Conservation (phyloP, 345 rosid genomes). For the Eucalyptus pauciflora region DNA sequence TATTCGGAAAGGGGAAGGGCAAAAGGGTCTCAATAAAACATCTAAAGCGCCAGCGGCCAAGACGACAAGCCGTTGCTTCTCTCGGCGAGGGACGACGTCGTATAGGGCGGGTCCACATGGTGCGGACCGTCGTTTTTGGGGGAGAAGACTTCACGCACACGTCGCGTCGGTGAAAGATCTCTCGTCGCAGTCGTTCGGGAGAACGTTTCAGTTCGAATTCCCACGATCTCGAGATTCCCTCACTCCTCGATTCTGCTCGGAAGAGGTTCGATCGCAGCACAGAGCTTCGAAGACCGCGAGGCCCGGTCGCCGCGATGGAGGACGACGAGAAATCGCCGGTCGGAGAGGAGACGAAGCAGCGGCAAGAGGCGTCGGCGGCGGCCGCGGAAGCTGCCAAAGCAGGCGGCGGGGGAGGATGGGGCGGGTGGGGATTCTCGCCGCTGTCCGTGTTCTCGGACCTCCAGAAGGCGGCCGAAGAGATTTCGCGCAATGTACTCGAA, state of each 20-base stretch:
- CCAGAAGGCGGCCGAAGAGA: slow-evolving; percentile 89
- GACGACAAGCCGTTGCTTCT: neutral
- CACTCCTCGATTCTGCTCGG: neutral
- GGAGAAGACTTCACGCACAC: neutral
- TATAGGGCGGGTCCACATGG: neutral
- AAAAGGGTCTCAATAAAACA: neutral
- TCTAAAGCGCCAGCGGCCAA: neutral
- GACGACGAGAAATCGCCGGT: slow-evolving; percentile 7
- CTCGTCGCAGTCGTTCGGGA: neutral
- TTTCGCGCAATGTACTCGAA: slow-evolving; percentile 70
- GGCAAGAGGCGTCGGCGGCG: slow-evolving; percentile 1
- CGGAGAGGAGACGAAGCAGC: slow-evolving; percentile 6
- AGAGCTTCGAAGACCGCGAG: neutral
- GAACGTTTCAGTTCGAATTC: neutral
- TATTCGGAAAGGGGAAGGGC: neutral
- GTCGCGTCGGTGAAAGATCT: neutral
- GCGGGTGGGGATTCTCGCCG: slow-evolving; percentile 88
- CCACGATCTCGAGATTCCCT: neutral
- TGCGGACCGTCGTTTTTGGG: neutral
- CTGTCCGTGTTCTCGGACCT: slow-evolving; percentile 81
- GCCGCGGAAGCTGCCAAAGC: slow-evolving; percentile 6
- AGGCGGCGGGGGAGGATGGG: slow-evolving; percentile 39
- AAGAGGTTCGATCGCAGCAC: neutral
- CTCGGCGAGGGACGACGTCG: neutral
- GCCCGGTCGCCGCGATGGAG: slow-evolving; percentile 17